Evolutionary conservation across 2,329 filamentous ascomycete species (phyloP).

Genomic region (Colletotrichum navitas): DNA sequence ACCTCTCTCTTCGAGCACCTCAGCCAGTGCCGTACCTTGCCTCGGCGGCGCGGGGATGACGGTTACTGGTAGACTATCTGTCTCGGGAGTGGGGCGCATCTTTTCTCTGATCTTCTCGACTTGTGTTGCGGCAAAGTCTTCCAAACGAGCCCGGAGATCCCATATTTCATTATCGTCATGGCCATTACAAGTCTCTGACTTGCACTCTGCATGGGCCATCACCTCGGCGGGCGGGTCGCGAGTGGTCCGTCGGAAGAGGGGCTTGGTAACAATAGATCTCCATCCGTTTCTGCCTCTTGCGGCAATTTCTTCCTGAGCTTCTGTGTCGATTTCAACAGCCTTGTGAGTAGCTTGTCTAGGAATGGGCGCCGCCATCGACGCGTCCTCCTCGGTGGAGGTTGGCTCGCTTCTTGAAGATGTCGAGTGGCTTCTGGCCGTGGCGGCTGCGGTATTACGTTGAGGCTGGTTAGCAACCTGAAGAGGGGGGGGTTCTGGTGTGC

Average conservation of each 20-base stretch:
- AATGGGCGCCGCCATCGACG: conserved; percentile 35
- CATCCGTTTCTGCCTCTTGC: conserved; percentile 46
- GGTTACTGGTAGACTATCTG: conserved; percentile 67
- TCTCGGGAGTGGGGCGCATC: conserved; percentile 66
- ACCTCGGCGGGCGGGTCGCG: conserved; percentile 34
- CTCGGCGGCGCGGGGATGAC: conserved; percentile 73
- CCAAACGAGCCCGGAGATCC: conserved; percentile 69
- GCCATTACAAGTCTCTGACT: conserved; percentile 41
- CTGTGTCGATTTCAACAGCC: conserved; percentile 45
- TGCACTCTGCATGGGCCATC: conserved; percentile 26
- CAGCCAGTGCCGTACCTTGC: conserved; percentile 67
- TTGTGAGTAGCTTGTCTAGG: conserved; percentile 36
- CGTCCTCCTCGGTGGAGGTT: conserved; percentile 45
- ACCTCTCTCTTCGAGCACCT: conserved; percentile 65
- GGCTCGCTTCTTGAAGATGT: conserved; percentile 22
- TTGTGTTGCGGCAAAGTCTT: conserved; percentile 72
- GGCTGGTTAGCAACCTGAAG: conserved; percentile 29
- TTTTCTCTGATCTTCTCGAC: conserved; percentile 71
- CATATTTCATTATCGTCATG: conserved; percentile 56
- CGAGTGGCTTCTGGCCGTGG: conserved; percentile 29
- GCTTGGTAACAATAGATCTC: conserved; percentile 49
- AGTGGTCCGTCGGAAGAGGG: conserved; percentile 47
- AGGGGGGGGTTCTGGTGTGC: conserved; percentile 22
- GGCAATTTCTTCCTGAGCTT: conserved; percentile 44
- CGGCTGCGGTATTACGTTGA: conserved; percentile 16